phyloP scores from a whole-genome alignment of 2,329 filamentous ascomycete species.

The Coleophoma eucalyptorum region DNA sequence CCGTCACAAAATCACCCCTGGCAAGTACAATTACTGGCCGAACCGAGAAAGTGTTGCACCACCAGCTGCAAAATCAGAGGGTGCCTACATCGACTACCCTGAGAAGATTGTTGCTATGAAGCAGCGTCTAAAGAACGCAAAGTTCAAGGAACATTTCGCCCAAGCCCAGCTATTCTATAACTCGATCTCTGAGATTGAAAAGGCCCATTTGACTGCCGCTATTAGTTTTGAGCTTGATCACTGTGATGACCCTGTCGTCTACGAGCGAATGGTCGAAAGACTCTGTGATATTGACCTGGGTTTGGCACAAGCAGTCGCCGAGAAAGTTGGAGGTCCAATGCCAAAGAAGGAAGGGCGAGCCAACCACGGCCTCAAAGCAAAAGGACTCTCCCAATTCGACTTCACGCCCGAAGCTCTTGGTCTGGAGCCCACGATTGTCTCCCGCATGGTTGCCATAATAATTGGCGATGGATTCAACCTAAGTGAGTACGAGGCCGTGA shows the following conservation, averaged over 20 bases:
- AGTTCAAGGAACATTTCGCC: constrained; percentile 74
- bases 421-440: constrained; percentile 59
- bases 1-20: constrained; percentile 69
- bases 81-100: constrained; percentile 66
- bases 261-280: constrained; percentile 64
- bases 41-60: constrained; percentile 64
- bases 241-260: constrained; percentile 75
- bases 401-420: constrained; percentile 47
- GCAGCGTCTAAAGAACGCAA: constrained; percentile 61
- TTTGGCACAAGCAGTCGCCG: constrained; percentile 65
- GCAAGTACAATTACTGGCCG: constrained; percentile 76
- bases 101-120: constrained; percentile 68
- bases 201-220: constrained; percentile 55
- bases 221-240: constrained; percentile 74
- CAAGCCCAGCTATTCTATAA: constrained; percentile 85
- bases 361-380: constrained; percentile 67
- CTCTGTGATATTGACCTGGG: constrained; percentile 69
- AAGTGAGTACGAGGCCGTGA: constrained; percentile 60
- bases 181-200: constrained; percentile 64
- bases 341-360: constrained; percentile 46
- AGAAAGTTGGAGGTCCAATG: constrained; percentile 62
- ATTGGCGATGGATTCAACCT: constrained; percentile 75
- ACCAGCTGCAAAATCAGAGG: constrained; percentile 57
- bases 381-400: constrained; percentile 65
- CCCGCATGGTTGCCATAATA: constrained; percentile 70